A percentile compares a stretch with the other conserved stretches of the same genome.
These are phyloP conservation scores for Leccinum subgranulosum DNA, from an alignment of 768 basidiomycete genomes.

Conservation along the genomic window DNA sequence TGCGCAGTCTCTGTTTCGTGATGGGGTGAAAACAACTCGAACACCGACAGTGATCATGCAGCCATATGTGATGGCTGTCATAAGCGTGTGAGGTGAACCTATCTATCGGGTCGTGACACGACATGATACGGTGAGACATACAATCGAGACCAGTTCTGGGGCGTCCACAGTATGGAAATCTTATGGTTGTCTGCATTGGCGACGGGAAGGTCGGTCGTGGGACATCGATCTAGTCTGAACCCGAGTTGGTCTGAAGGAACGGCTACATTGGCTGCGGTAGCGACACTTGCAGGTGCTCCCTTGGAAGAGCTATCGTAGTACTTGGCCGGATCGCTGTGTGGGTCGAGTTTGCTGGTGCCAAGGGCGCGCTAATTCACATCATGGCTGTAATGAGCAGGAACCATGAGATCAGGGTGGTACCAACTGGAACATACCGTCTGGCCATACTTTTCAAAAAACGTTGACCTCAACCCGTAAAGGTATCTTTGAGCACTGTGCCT, in stretches of 20 bases:
- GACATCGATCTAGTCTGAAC: slow-evolving; percentile 16
- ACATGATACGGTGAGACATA: slow-evolving; percentile 36
- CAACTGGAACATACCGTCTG: neutral
- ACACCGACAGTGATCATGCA: slow-evolving; percentile 92
- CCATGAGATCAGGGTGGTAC: neutral
- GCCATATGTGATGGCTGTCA: slow-evolving; percentile 87
- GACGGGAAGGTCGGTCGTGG: slow-evolving; percentile 42
- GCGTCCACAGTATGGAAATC: slow-evolving; percentile 72
- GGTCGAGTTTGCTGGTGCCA: neutral
- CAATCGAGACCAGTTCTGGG: slow-evolving; percentile 73
- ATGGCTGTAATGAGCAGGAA: neutral
- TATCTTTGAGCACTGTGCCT: neutral
- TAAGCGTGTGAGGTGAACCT: neutral
- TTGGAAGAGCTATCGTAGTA: neutral
- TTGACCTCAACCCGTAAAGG: neutral
- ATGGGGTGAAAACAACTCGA: slow-evolving; percentile 78
- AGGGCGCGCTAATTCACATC: neutral
- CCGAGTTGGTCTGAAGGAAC: slow-evolving; percentile 31
- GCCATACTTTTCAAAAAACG: neutral
- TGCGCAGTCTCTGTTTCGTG: slow-evolving; percentile 88
- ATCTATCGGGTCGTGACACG: neutral
- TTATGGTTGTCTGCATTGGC: slow-evolving; percentile 55
- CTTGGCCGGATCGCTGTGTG: neutral
- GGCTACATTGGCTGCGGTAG: neutral
- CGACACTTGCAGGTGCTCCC: slow-evolving; percentile 2